Percentiles rank a stretch among this genome's conserved stretches.
Conservation (phyloP, 495 filamentous ascomycete species). For the Talaromyces trachyspermus region DNA sequence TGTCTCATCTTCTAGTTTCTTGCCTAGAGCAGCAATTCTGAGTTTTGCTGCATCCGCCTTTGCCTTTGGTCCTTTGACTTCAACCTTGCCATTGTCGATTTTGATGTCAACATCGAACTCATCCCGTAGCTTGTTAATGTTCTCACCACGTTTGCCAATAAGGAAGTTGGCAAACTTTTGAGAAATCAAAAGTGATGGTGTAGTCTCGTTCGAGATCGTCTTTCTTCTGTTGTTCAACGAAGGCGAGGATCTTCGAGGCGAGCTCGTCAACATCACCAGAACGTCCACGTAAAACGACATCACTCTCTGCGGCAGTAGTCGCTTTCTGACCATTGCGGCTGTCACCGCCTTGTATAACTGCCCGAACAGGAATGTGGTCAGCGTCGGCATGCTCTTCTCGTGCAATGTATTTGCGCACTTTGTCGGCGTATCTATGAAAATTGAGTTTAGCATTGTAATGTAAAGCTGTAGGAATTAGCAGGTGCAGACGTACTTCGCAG, state of each 20-base stretch:
- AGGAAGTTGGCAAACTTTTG: conserved; percentile 89
- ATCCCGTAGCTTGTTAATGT: conserved; percentile 90
- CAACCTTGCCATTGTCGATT: conserved; percentile 64
- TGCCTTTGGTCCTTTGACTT: conserved; percentile 63
- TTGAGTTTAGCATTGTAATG: too few relatives aligned
- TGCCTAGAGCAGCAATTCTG: conserved; percentile 66
- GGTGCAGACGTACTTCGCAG: conserved; percentile 52
- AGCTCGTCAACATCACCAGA: conserved; percentile 61
- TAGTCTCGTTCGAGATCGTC: conserved; percentile 86
- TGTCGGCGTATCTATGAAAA: conserved; percentile 61
- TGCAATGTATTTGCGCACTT: conserved; percentile 67
- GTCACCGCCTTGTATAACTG: conserved; percentile 42
- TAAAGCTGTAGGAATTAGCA: too few relatives aligned
- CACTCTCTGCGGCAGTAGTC: conserved; percentile 15
- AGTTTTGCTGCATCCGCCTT: conserved; percentile 77
- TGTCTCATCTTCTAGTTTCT: conserved; percentile 78
- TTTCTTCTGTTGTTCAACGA: conserved; percentile 74
- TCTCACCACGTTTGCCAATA: conserved; percentile 86
- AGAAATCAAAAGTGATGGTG: conserved; percentile 78
- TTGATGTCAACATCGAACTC: conserved; percentile 97
- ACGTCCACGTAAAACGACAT: conserved; percentile 71
- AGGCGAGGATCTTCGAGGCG: conserved; percentile 58
- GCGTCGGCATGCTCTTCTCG: conserved; percentile 63
- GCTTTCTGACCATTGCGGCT: conserved; percentile 37
- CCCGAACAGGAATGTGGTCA: conserved; percentile 65